phyloP scores from a whole-genome alignment of 2,329 filamentous ascomycete species.

The Penicillium sp. region DNA sequence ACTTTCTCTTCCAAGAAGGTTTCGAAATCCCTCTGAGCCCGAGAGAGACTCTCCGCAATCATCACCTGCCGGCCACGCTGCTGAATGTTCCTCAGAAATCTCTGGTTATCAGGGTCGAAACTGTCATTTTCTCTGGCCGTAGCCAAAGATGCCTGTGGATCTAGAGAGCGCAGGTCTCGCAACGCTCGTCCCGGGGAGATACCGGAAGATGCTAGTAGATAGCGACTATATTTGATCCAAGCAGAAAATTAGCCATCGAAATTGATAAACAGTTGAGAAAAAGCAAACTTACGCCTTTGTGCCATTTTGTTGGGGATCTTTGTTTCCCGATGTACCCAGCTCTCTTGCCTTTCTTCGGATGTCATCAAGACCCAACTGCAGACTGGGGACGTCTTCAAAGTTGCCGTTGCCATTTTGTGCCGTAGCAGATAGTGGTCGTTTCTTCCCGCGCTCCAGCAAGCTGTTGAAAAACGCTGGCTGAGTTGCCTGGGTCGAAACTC shows the following conservation, averaged over 20 bases:
- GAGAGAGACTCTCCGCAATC: conserved; percentile 85
- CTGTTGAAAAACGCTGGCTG: conserved; percentile 65
- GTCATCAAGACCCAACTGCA: conserved; percentile 90
- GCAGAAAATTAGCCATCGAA: not conserved
- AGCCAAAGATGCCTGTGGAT: conserved; percentile 60
- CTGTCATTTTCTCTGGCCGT: conserved; percentile 37
- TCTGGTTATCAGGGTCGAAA: conserved; percentile 58
- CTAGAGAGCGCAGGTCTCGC: conserved; percentile 79
- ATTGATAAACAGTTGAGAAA: not conserved
- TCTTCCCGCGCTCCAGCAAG: conserved; percentile 62
- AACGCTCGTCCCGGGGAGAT: conserved; percentile 83
- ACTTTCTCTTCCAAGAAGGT: conserved; percentile 91
- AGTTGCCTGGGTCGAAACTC: conserved; percentile 32
- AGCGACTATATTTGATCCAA: conserved; percentile 61
- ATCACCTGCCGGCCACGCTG: conserved; percentile 88
- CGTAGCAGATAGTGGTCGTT: conserved; percentile 66
- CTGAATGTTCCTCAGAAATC: conserved; percentile 81
- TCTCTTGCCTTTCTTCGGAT: conserved; percentile 73
- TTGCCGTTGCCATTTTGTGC: conserved; percentile 47
- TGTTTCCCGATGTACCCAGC: conserved; percentile 65
- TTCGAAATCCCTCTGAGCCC: conserved; percentile 89
- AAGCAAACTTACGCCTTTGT: conserved; percentile 53
- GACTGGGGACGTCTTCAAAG: conserved; percentile 77
- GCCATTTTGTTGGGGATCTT: conserved; percentile 42
- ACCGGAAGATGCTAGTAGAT: conserved; percentile 87